Base-by-base conservation (phyloP, 139 green algal species). In the Microglena sp. region DNA sequence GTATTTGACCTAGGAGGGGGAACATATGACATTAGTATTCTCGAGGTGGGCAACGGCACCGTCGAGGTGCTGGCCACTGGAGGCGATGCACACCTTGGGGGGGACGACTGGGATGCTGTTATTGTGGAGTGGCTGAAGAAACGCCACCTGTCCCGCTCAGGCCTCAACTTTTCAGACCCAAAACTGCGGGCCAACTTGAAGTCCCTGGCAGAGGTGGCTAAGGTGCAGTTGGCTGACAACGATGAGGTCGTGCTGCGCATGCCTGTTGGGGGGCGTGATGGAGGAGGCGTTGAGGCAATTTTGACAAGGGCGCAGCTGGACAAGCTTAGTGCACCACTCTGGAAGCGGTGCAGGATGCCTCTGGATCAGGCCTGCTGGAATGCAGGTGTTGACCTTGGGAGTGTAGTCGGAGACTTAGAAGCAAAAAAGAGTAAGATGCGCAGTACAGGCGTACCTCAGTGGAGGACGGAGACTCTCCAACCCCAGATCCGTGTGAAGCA, bases 1-100 rank as follows among this genome's bases (percentile, higher is more conserved):
- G 89, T 96, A 57, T 89, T 96, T 63, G 90, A 96, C 71, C 73
- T 96, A 29, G 90, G 90, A 1, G 90, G 90, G 5, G 90, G 90
- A 56, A 96, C 90, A 4, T 92, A 87, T 71, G 90, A 96, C 54
- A 80, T 96, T 1, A 82, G 59, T 34, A 66, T 96, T n/a, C 73
- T 96, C 57, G 89, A 96, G 60, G 80, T 90, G 11, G 90, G 89
- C 7, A 67, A 67, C 27, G 61, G 61, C 22, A 67, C 61, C 18
- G 27, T 67, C 36, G 61, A 67, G 36, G 36, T 67, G 26, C 27
- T 67, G 4, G 34, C 4, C 15, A 62, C 45, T 32, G 45, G 87
- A 3, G 90, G 90, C 28, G 89, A 96, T 60, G 45, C 83, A 3
- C 75, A 85, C 62, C 72, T 96, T 32, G 89, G 89, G 4, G 89